Conservation (phyloP, 1,284 basidiomycete genomes). For the Laetiporus sulphureus region DNA sequence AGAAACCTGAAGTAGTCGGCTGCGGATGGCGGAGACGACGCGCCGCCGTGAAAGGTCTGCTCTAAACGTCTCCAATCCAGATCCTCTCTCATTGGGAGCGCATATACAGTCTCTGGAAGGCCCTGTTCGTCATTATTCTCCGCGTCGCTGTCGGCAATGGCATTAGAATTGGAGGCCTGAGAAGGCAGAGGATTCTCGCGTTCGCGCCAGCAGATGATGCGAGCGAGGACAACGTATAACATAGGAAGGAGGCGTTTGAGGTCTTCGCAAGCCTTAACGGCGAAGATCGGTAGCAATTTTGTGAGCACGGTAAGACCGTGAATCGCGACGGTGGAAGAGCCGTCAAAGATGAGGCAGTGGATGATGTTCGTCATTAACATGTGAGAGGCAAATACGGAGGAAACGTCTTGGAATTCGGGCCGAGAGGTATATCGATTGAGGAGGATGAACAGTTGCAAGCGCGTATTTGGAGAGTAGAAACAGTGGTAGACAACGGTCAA, state of each 20-base stretch:
- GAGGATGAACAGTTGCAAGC: slow-evolving; percentile 63
- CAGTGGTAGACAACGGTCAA: slow-evolving; percentile 56
- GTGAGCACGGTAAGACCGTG: slow-evolving; percentile 55
- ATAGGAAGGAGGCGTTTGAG: slow-evolving; percentile 55
- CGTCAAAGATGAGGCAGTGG: slow-evolving; percentile 61
- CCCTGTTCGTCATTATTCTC: slow-evolving; percentile 20
- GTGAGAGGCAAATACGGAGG: slow-evolving; percentile 49
- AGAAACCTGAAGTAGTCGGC: slow-evolving; percentile 69
- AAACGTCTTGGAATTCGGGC: slow-evolving; percentile 37
- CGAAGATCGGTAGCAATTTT: slow-evolving; percentile 68
- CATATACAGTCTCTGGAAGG: slow-evolving; percentile 17
- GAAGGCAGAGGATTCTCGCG: slow-evolving; percentile 26
- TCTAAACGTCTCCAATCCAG: slow-evolving; percentile 62
- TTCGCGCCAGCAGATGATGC: slow-evolving; percentile 67
- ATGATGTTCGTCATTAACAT: slow-evolving; percentile 56
- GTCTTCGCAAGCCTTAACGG: slow-evolving; percentile 48
- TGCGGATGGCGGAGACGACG: slow-evolving; percentile 46
- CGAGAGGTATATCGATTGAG: slow-evolving; percentile 56
- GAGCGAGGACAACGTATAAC: slow-evolving; percentile 58
- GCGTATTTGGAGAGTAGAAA: slow-evolving; percentile 49
- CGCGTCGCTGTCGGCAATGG: slow-evolving; percentile 16
- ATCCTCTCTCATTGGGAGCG: slow-evolving; percentile 45
- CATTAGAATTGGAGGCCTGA: slow-evolving; percentile 10
- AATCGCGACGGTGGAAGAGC: slow-evolving; percentile 61
- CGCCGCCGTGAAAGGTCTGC: slow-evolving; percentile 42